Base-by-base conservation (phyloP, 2,329 filamentous ascomycete genomes). In the Bisporella sp. region DNA sequence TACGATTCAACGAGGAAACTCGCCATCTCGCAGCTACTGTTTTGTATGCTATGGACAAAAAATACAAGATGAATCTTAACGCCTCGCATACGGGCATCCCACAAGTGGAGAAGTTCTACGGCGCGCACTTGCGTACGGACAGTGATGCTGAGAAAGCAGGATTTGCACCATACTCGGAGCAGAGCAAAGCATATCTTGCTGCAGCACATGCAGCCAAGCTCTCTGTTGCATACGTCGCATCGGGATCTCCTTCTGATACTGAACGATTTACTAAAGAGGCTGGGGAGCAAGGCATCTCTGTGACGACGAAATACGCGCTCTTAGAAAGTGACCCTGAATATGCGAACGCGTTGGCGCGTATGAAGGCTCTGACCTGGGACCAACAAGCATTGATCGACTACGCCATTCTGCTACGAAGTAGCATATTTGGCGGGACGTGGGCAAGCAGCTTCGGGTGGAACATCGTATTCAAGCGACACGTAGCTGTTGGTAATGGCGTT, bases 41-140 rank as follows among this genome's bases (percentile, higher is more conserved):
- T 9, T n/a, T 37, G 35, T 64, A 66, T 55, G 57, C 58, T 5
- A 52, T 71, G 31, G 58, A 62, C 13, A 50, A 57, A 30, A 59
- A 50, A n/a, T 59, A 60, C 48, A 52, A 51, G 5, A 48, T 64
- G 5, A 46, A 58, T 9, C 54, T 67, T 45, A 57, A 67, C 8
- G 54, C 55, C 5, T 49, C 56, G 4, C 47, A 37, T 8, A 37
- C 58, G 0, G 60, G 68, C 9, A 61, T 65, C 3, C 55, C 48
- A 7, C 28, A 21, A 2, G 39, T 42, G 2, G 35, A 37, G 35
- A 62, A 60, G 5, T 72, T 68, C 50, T 66, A 68, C 41, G 70
- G 69, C 21, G 69, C 65, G 0, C 66, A 71, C 53, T 52, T 73
- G 32, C 61, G 66, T 21, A 68, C 67, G 1, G 66, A 64, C n/a